phyloP scores from a whole-genome alignment of 2,329 filamentous ascomycete genomes.

The Trichoderma oligosporum region DNA sequence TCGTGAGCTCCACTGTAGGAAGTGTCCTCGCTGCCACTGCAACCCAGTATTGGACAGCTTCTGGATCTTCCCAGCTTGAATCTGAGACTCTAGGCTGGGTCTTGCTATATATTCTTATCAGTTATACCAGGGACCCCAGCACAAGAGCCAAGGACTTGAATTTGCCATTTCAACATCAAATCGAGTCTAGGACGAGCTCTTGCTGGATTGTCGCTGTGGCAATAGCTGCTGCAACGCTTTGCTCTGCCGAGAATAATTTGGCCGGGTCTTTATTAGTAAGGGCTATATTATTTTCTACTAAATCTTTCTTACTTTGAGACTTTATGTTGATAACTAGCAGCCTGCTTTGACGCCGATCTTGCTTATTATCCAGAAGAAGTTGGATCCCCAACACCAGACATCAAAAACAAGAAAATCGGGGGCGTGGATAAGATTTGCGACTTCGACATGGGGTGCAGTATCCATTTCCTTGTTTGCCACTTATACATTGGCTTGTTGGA shows the following conservation, averaged over 20 bases:
- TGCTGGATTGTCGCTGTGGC: background rate
- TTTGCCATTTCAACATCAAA: background rate
- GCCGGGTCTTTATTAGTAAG: background rate
- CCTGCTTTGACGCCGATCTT: constrained; percentile 25
- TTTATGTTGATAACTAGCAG: constrained; percentile 12
- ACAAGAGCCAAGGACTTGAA: background rate
- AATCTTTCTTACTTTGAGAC: too few species aligned
- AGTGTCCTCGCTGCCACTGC: background rate
- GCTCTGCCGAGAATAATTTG: background rate
- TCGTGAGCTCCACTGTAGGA: background rate
- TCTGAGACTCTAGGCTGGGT: background rate
- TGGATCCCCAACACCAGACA: background rate
- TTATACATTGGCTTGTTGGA: constrained; percentile 27
- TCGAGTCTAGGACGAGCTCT: background rate
- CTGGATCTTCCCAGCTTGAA: background rate
- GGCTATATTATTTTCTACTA: background rate
- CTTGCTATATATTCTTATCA: background rate
- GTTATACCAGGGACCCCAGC: background rate
- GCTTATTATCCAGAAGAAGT: constrained; percentile 15
- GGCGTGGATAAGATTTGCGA: background rate
- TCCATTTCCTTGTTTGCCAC: background rate
- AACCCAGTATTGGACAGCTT: background rate
- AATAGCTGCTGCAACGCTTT: background rate
- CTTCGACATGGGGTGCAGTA: background rate
- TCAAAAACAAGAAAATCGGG: background rate